Evolutionary conservation across 2,329 filamentous ascomycete species (phyloP).

Genomic region (Arthrobotrys sphaeroides): DNA sequence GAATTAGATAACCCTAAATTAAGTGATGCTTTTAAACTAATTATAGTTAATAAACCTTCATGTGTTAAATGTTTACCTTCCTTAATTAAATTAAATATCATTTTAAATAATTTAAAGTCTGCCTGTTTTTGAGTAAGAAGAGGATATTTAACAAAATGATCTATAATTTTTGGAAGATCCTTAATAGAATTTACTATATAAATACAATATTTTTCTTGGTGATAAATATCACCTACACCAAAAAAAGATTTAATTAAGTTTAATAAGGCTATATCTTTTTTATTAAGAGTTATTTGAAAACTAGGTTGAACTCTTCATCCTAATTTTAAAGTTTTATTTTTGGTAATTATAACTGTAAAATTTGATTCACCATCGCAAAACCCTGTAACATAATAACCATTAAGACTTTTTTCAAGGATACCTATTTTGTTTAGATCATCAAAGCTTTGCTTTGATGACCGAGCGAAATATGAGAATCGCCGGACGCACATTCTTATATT

Average conservation of each 20-base stretch:
- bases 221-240: too few relatives aligned
- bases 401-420: too few relatives aligned
- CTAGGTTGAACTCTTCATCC: constrained; percentile 21
- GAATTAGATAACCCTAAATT: not conserved
- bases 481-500: constrained; percentile 57
- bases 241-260: too few relatives aligned
- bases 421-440: too few relatives aligned
- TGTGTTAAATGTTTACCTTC: constrained; percentile 36
- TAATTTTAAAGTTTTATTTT: constrained; percentile 9
- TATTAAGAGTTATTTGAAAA: too few relatives aligned
- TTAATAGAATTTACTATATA: constrained; percentile 34
- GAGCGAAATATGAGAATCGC: not conserved
- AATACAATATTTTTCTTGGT: too few relatives aligned
- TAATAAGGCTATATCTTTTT: constrained; percentile 23
- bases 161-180: constrained; percentile 4
- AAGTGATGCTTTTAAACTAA: constrained; percentile 23
- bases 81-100: constrained; percentile 44
- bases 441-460: too few relatives aligned
- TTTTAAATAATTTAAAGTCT: too few relatives aligned
- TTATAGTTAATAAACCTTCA: constrained; percentile 43
- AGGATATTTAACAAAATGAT: constrained; percentile 53
- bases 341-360: constrained; percentile 10
- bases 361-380: not conserved
- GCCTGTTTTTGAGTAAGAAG: constrained; percentile 29
- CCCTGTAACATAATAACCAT: too few relatives aligned